phyloP scores from a whole-genome alignment of 1,284 basidiomycete genomes.

The Ganoderma sinense region DNA sequence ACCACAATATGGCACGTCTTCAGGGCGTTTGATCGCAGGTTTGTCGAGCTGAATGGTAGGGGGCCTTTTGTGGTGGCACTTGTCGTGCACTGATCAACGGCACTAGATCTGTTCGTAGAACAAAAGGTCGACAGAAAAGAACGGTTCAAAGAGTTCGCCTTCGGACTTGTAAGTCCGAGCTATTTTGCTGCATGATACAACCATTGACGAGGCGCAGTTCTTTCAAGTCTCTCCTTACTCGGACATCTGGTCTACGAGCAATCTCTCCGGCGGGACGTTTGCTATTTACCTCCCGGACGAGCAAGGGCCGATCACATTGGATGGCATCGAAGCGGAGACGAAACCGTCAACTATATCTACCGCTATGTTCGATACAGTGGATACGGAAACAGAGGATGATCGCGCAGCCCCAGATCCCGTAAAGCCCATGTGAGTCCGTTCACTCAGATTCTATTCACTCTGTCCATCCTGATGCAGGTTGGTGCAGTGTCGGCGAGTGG shows the following conservation, averaged over 20 bases:
- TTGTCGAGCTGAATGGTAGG: conserved; percentile 9
- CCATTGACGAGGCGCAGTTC: conserved; percentile 2
- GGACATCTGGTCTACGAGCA: conserved; percentile 9
- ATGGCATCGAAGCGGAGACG: conserved; percentile 8
- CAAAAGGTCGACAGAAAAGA: conserved; percentile 36
- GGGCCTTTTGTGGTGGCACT: background rate
- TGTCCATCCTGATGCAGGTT: background rate
- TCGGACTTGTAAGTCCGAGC: conserved; percentile 35
- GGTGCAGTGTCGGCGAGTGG: conserved; percentile 17
- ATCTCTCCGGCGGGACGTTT: background rate
- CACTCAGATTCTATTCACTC: background rate
- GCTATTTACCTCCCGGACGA: background rate
- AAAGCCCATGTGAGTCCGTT: conserved; percentile 7
- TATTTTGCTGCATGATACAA: background rate
- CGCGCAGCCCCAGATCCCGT: conserved; percentile 3
- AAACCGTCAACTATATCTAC: background rate
- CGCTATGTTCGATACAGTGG: conserved; percentile 8
- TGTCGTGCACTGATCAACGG: conserved; percentile 12
- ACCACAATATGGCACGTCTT: conserved; percentile 10
- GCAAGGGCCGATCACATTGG: background rate
- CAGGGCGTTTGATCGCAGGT: conserved; percentile 1
- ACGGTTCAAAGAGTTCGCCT: conserved; percentile 36
- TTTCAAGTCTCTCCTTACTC: background rate
- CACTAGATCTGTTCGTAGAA: conserved; percentile 44
- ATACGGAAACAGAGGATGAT: conserved; percentile 16